These are phyloP conservation scores for Gracilariopsis chorda DNA, from an alignment of 23 red algal genomes.

Conservation along the genomic window DNA sequence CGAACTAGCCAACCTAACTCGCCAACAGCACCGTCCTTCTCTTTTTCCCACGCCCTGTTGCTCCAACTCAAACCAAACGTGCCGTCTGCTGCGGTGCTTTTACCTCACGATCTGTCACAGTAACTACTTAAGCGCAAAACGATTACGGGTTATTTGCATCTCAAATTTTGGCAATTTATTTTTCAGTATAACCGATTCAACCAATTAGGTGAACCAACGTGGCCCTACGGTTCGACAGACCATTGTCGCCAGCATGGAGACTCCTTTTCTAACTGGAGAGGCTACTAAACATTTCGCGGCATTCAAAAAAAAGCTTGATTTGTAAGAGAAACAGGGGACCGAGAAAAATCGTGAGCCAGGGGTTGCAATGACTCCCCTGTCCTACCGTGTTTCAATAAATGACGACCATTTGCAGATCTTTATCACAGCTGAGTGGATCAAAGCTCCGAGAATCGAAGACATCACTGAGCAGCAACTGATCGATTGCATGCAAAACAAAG, in stretches of 20 bases:
- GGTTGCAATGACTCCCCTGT: not conserved
- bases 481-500: not conserved
- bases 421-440: slow-evolving; percentile 13
- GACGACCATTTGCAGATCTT: not conserved
- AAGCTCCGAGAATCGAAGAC: not conserved
- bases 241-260: not conserved
- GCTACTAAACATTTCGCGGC: not conserved
- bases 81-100: too few relatives aligned
- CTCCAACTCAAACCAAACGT: too few relatives aligned
- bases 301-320: slow-evolving; percentile 1
- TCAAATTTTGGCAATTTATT: not conserved
- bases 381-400: slow-evolving; percentile 17
- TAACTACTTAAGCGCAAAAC: too few relatives aligned
- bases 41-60: too few relatives aligned
- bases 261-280: slow-evolving; percentile 10
- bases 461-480: slow-evolving; percentile 24
- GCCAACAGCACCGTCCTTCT: too few relatives aligned
- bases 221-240: slow-evolving; percentile 2
- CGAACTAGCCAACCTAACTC: too few relatives aligned
- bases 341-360: slow-evolving; percentile 30
- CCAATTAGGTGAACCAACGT: not conserved
- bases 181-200: not conserved
- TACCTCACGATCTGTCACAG: too few relatives aligned
- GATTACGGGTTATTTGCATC: not conserved
- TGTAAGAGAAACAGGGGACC: slow-evolving; percentile 22